Evolutionary conservation across 306 rosid genomes (phyloP), one percentile per base, ranked within the genome.

Genomic region (Rosa rugosa): DNA sequence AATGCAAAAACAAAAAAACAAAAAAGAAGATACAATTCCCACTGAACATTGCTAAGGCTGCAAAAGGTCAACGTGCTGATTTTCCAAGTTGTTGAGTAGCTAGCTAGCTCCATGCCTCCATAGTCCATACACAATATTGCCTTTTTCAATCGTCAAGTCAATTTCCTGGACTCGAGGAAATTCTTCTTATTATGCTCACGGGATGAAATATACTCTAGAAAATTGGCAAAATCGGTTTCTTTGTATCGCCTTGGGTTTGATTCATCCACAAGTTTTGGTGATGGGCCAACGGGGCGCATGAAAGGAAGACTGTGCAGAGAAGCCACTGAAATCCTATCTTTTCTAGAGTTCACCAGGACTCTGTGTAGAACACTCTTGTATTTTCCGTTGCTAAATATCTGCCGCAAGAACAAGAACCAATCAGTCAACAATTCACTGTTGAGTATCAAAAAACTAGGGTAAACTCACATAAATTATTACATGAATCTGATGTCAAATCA

Each of bases 351-450:
- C 81, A 92, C 97, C 16, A 89, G 11, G 4, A 88, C 97, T 75
- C 98, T 90, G 8, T 94, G 98, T 11, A 94, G 70, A 59, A 92
- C 98, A 63, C 98, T 94, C 87, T 85, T 91, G 93, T 91, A 94
- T 38, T 71, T 94, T 22, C 98, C 98, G 5, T 94, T 94, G 90
- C 98, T 94, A 75, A 86, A 88, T 74, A 94, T 94, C 98, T 94
- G 91, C 5, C n/a, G 36, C 23, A 22, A 38, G 8, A 77, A 72
- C 17, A 77, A 69, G 13, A 36, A 38, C 46, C 71, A 66, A 9
- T 66, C 42, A 60, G 38, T 60, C 38, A 25, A 60, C 38, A 20
- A 20, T 9, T 18, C 22, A 51, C 57, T n/a, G 20, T 6, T 51
- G 8, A 51, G n/a, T 51, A 51, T 51, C 0, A 50, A 50, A 50